Conservation (phyloP, 2,329 filamentous ascomycete species). For the Ophiognomonia clavigignenti-juglandacearum region DNA sequence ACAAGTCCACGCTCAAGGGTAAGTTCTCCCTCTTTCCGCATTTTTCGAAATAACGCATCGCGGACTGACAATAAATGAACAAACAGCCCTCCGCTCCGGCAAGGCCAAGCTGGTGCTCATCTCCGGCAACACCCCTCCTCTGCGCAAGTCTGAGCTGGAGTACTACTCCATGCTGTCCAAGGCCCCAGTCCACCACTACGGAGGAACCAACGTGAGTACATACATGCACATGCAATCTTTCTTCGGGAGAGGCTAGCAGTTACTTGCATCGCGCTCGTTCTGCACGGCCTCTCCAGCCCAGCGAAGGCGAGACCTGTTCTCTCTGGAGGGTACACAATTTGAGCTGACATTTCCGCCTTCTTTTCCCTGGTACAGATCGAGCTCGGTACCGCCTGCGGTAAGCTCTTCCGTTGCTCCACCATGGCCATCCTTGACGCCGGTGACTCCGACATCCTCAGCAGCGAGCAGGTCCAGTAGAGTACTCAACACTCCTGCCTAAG, state of each 20-base stretch:
- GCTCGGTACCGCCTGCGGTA: slow-evolving; percentile 96
- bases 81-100: slow-evolving; percentile 78
- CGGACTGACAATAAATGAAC: slow-evolving; percentile 50
- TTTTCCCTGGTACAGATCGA: slow-evolving; percentile 68
- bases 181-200: slow-evolving; percentile 95
- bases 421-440: slow-evolving; percentile 96
- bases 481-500: not conserved
- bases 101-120: slow-evolving; percentile 97
- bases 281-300: slow-evolving; percentile 48
- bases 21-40: slow-evolving; percentile 7
- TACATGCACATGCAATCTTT: slow-evolving; percentile 12
- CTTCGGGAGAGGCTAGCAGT: slow-evolving; percentile 5
- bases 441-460: slow-evolving; percentile 94
- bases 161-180: slow-evolving; percentile 93
- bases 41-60: too few relatives aligned
- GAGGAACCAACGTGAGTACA: slow-evolving; percentile 93
- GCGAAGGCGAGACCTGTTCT: slow-evolving; percentile 74
- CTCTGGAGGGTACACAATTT: slow-evolving; percentile 77
- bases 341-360: slow-evolving; percentile 47
- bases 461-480: slow-evolving; percentile 61
- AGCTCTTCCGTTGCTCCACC: slow-evolving; percentile 97
- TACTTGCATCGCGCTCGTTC: not conserved
- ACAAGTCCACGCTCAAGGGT: slow-evolving; percentile 64
- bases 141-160: slow-evolving; percentile 96
- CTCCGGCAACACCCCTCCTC: slow-evolving; percentile 91